Base-by-base conservation (phyloP, 352 stramenopile species). In the Lagenidium sp. region DNA sequence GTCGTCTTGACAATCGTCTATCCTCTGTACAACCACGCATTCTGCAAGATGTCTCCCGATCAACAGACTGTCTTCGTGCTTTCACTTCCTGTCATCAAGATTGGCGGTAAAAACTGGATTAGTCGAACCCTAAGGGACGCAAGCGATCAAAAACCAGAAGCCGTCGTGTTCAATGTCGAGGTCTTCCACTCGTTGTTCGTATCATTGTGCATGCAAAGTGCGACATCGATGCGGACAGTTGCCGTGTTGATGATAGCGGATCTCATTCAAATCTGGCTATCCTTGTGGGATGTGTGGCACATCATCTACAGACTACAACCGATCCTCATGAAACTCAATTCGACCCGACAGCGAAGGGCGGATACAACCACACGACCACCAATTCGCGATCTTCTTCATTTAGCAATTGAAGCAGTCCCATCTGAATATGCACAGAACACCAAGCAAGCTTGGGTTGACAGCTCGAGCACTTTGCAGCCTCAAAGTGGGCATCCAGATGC, bases 111-210 rank as follows among this genome's bases (percentile, higher is more conserved):
- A 40, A 78, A 80, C 41, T 55, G 44, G 50, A 65, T 66, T 15
- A 28, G 35, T 16, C 26, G 41, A 8, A 46, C 49, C 1, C 31
- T 70, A 10, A 25, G 30, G 4, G 31, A 57, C 15, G 6, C 59
- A 6, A 50, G 61, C 28, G 60, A 74, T 26, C 21, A 52, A 7
- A 66, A 71, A 23, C 57, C 68, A 1, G 55, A 82, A 44, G 50
- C 52, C 0, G 57, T 78, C 1, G 67, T 74, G 13, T 74, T 82
- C 44, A 73, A 74, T 18, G 59, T 69, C 6, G 60, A 82, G 24
- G 46, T 82, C 34, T 82, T 76, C 38, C 63, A 78, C 42, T 44
- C 65, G 26, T 37, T 82, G 1, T 82, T 58, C 18, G 57, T 78
- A 1, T 51, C 68, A 0, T 57, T 53, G 12, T 63, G 58, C n/a